These are phyloP conservation scores for Puccinia hordei DNA, from an alignment of 1,284 basidiomycete genomes.

Conservation along the genomic window DNA sequence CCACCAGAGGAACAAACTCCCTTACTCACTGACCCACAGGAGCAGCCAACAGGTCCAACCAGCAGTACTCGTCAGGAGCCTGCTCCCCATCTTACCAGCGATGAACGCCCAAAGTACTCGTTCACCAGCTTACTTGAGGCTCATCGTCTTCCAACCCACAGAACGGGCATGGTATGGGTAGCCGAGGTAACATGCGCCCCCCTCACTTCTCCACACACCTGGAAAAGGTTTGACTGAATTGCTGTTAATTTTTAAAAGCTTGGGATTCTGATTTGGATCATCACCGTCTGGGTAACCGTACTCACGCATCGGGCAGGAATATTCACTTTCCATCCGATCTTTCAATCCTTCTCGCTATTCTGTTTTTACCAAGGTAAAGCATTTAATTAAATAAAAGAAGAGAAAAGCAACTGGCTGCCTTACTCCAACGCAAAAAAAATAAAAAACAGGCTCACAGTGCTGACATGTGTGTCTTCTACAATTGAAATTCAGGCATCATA, in stretches of 20 bases:
- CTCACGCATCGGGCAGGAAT: slow-evolving; percentile 38
- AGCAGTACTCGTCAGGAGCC: background rate
- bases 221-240: background rate
- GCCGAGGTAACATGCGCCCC: slow-evolving; percentile 20
- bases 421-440: too few relatives aligned
- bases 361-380: slow-evolving; percentile 48
- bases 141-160: slow-evolving; percentile 6
- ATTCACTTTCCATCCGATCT: slow-evolving; percentile 48
- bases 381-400: too few relatives aligned
- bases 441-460: background rate
- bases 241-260: background rate
- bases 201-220: background rate
- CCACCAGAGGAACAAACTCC: slow-evolving; percentile 23
- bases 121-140: slow-evolving; percentile 15
- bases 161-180: slow-evolving; percentile 32
- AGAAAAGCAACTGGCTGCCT: too few relatives aligned
- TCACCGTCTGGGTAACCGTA: slow-evolving; percentile 34
- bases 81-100: background rate
- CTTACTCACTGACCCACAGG: background rate
- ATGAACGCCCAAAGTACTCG: slow-evolving; percentile 9
- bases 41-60: background rate
- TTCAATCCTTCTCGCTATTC: slow-evolving; percentile 48
- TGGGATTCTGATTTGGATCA: slow-evolving; percentile 41
- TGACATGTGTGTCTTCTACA: background rate
- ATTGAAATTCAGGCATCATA: slow-evolving; percentile 34